Evolutionary conservation across 148 eudicot species (phyloP).

Genomic region (Heliamphora exappendiculata): DNA sequence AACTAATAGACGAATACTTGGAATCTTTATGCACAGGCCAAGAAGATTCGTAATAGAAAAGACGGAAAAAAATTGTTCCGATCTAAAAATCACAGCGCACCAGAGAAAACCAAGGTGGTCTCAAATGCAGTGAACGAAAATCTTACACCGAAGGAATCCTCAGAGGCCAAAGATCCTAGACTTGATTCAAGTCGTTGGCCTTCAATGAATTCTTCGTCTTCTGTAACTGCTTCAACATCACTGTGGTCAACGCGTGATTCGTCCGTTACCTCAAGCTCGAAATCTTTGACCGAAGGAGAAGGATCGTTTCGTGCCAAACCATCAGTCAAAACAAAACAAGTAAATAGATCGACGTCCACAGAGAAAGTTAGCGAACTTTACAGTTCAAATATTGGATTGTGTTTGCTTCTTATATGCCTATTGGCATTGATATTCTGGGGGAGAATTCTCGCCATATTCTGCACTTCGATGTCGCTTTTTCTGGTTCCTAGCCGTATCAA

Average conservation of each 20-base stretch:
- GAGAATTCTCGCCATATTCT: constrained; percentile 23
- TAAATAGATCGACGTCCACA: background rate
- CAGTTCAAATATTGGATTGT: constrained; percentile 2
- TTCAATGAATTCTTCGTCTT: background rate
- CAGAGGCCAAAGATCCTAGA: background rate
- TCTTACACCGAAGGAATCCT: background rate
- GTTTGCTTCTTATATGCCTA: constrained; percentile 18
- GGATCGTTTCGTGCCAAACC: background rate
- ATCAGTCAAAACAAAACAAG: background rate
- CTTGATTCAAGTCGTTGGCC: background rate
- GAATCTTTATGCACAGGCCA: constrained; percentile 2
- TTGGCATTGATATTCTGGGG: constrained; percentile 22
- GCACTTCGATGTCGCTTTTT: constrained; percentile 22
- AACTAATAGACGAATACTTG: background rate
- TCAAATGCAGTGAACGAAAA: background rate
- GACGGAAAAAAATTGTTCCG: background rate
- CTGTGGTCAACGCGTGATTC: background rate
- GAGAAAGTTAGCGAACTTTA: background rate
- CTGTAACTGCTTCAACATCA: background rate
- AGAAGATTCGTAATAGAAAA: constrained; percentile 14
- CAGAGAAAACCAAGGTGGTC: background rate
- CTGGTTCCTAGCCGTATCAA: background rate
- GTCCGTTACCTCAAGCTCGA: background rate
- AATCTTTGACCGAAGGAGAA: background rate
- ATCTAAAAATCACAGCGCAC: background rate